A percentile compares a stretch with the other conserved stretches of the same genome.
Evolutionary conservation across 2,329 filamentous ascomycete species (phyloP).

Genomic region (Calonectria montana): DNA sequence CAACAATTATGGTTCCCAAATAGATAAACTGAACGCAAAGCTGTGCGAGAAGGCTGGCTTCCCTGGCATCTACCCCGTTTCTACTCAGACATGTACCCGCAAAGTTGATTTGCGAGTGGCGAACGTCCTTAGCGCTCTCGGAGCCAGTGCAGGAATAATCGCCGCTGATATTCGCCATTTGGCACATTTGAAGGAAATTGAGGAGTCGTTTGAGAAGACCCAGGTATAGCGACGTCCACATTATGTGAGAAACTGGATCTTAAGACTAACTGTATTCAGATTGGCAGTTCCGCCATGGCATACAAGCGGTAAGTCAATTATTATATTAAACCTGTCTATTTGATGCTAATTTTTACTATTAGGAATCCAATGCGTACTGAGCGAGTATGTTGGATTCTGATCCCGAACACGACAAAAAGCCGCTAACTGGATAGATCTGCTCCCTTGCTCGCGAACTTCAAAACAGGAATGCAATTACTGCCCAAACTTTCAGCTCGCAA

Average conservation of each 20-base stretch:
- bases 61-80: constrained; percentile 25
- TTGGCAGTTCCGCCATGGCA: background rate
- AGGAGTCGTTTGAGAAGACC: constrained; percentile 60
- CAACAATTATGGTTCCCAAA: constrained; percentile 18
- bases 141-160: constrained; percentile 77
- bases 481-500: background rate
- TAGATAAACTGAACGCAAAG: constrained; percentile 23
- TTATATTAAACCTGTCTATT: background rate
- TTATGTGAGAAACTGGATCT: background rate
- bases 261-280: background rate
- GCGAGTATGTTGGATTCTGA: background rate
- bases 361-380: background rate
- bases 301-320: background rate
- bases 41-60: constrained; percentile 27
- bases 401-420: no score
- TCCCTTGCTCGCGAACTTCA: background rate
- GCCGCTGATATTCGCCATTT: constrained; percentile 80
- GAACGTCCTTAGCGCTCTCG: constrained; percentile 82
- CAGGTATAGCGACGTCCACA: background rate
- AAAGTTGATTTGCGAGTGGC: constrained; percentile 82
- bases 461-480: background rate
- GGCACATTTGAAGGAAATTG: constrained; percentile 83
- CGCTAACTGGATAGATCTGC: background rate
- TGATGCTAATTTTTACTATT: background rate
- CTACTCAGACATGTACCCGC: constrained; percentile 60